Conservation (phyloP, 331 rosid species). For the Acacia pycnantha region DNA sequence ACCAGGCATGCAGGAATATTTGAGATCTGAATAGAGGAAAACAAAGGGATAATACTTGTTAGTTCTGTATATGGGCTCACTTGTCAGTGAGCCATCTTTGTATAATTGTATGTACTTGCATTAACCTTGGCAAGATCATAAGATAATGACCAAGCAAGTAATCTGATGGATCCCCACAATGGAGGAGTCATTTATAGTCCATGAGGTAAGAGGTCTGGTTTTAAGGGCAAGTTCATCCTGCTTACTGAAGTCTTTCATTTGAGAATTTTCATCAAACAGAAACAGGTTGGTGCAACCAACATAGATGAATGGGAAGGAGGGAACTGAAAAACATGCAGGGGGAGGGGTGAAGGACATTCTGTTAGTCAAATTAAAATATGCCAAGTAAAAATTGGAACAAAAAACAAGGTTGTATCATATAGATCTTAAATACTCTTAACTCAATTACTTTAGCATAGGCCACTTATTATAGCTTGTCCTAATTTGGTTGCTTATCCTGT, state of each 20-base stretch:
- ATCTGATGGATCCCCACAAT: too few relatives aligned
- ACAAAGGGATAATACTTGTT: not conserved
- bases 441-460: constrained; percentile 21
- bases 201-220: not conserved
- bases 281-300: constrained; percentile 7
- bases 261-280: constrained; percentile 14
- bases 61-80: not conserved
- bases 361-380: not conserved
- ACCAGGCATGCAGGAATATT: constrained; percentile 4
- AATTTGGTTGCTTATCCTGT: constrained; percentile 14
- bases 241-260: not conserved
- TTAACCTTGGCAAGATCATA: not conserved
- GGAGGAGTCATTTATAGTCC: too few relatives aligned
- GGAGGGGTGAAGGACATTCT: not conserved
- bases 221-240: not conserved
- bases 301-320: not conserved
- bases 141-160: not conserved
- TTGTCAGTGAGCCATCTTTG: not conserved
- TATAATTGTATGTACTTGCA: not conserved
- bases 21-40: not conserved
- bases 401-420: not conserved
- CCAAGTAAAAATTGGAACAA: too few relatives aligned
- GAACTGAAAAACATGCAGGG: not conserved
- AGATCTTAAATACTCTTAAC: not conserved
- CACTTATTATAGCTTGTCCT: constrained; percentile 21